A percentile compares a stretch with the other conserved stretches of the same genome.
phyloP scores from a whole-genome alignment of 164 flowering plant species.

The Magnolia sinica region DNA sequence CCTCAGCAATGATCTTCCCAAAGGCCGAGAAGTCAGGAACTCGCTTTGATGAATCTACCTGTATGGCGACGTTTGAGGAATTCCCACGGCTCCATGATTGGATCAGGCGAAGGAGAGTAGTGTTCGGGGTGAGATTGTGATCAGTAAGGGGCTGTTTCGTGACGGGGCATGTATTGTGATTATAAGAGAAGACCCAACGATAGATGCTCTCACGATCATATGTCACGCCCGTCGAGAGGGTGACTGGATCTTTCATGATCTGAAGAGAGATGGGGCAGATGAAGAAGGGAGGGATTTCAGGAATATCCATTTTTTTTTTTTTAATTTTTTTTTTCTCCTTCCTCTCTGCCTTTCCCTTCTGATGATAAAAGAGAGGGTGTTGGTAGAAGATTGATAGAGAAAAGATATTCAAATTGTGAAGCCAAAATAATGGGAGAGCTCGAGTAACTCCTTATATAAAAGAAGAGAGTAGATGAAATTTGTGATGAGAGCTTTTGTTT shows the following conservation, averaged over 20 bases:
- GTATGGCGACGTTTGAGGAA: background rate
- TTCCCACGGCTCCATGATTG: conserved; percentile 57
- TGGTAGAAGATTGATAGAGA: no score
- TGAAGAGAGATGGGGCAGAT: conserved; percentile 70
- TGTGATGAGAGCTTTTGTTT: no score
- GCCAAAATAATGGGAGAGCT: no score
- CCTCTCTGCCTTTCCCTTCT: no score
- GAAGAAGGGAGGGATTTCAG: conserved; percentile 56
- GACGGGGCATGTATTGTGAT: conserved; percentile 54
- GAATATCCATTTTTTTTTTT: conserved; percentile 31
- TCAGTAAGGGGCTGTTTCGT: conserved; percentile 35
- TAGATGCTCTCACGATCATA: conserved; percentile 71
- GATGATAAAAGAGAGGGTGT: no score
- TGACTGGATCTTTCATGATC: conserved; percentile 77
- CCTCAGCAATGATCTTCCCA: conserved; percentile 37
- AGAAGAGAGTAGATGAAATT: no score
- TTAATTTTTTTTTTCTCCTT: background rate
- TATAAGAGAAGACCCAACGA: conserved; percentile 49
- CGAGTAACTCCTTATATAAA: no score
- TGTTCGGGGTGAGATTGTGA: conserved; percentile 57
- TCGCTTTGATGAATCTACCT: conserved; percentile 33
- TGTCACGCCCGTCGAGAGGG: conserved; percentile 58
- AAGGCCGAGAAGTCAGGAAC: conserved; percentile 16
- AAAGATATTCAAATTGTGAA: no score
- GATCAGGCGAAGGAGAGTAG: conserved; percentile 60